Base-by-base conservation (phyloP, 2,329 filamentous ascomycete species). In the Ceratocystis huliohia region DNA sequence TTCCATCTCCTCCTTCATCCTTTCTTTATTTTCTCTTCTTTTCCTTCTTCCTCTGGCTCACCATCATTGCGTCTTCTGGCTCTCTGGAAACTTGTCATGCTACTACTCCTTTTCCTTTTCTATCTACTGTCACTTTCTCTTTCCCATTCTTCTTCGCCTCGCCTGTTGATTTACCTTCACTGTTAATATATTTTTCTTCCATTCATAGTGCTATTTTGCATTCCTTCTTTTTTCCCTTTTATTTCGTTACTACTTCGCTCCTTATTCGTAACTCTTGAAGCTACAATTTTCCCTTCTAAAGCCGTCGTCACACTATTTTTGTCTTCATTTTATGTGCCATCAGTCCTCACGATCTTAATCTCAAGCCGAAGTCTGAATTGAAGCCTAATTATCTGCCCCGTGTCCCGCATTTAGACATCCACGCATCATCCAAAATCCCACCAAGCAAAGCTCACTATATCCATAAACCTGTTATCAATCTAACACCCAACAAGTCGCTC, bases 1-100 rank as follows among this genome's bases (percentile, higher is more conserved):
- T 57, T 59, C 53, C 53, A 59, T 59, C 53, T 59, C 53, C 53
- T 33, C 25, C 8, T 59, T 59, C 53, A 59, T 59, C 28, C 53
- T 59, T 37, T 59, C 53, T 57, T 57, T 57, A 22, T 57, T 30
- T 57, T 13, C 22, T 59, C 33, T 33, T 59, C 33, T 8, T 30
- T 17, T 17, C 15, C 6, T 30, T 30, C 13, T 20, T 59, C 6
- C 33, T 53, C 22, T 25, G 22, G 20, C 8, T 25, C 15, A 13
- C 25, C 48, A 13, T 53, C 25, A 53, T 22, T 53, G 48, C 48
- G 48, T 25, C n/a, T 50, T 50, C 17, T 25, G n/a, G 15, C 28
- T 25, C 25, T 30, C 30, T n/a, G 17, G 13, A 30, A 59, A 59
- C 20, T 28, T 28, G 7, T 57, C 6, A 30, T 41, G 28, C 41